phyloP scores from a whole-genome alignment of 257 asterid species.

The Scutellaria galericulata region DNA sequence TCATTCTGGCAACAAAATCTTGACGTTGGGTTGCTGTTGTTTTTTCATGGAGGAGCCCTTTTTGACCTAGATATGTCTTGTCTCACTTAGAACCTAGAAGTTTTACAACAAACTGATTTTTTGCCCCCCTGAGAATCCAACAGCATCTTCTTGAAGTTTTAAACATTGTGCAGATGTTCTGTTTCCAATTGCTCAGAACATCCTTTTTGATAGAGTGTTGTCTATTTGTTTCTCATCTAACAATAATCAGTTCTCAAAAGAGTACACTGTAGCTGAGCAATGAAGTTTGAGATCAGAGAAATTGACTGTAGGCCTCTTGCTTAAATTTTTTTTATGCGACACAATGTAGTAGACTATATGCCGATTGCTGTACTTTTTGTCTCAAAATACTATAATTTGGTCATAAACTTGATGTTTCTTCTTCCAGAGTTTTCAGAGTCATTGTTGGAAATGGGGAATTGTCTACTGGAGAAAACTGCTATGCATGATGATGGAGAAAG shows the following conservation, averaged over 20 bases:
- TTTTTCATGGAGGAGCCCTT: background rate
- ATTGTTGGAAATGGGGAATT: constrained; percentile 89
- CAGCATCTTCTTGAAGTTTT: constrained; percentile 11
- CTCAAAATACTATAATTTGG: constrained; percentile 14
- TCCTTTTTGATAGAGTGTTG: background rate
- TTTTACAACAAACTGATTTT: background rate
- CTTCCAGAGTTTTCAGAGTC: constrained; percentile 94
- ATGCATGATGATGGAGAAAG: constrained; percentile 69
- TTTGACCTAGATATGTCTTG: background rate
- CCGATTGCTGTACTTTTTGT: background rate
- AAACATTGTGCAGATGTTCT: constrained; percentile 2
- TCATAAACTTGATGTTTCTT: constrained; percentile 24
- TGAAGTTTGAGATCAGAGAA: constrained; percentile 18
- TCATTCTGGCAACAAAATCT: constrained; percentile 14
- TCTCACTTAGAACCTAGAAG: background rate
- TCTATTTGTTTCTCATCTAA: constrained; percentile 27
- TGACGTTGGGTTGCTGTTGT: constrained; percentile 1
- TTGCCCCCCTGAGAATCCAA: background rate
- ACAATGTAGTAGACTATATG: background rate
- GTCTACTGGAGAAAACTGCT: constrained; percentile 82
- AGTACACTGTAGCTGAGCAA: constrained; percentile 16
- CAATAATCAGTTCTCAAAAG: constrained; percentile 23
- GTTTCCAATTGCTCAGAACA: constrained; percentile 27
- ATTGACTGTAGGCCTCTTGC: constrained; percentile 14
- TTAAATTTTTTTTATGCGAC: background rate